phyloP scores from a whole-genome alignment of 2,329 filamentous ascomycete genomes.

The Epichloe bromicola region DNA sequence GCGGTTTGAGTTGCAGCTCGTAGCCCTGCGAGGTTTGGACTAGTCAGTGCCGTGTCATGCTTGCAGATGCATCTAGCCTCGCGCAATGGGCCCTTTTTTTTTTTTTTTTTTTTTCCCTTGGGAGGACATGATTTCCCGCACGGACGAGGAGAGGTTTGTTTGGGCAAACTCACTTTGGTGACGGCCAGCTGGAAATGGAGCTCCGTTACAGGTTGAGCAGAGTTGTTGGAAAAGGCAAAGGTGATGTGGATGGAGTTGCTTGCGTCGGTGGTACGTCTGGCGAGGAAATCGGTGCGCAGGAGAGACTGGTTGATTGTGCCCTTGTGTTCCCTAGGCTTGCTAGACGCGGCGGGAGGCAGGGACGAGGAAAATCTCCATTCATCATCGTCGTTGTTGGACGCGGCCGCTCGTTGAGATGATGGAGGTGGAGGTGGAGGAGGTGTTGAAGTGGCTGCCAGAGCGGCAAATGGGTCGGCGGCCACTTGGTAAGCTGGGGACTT shows the following conservation, averaged over 20 bases:
- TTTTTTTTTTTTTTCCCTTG: too few species aligned
- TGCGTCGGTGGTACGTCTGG: conserved; percentile 43
- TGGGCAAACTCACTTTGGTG: conserved; percentile 53
- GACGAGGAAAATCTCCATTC: conserved; percentile 92
- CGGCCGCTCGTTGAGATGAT: conserved; percentile 13
- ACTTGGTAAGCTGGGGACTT: conserved; percentile 27
- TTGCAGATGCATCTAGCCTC: too few species aligned
- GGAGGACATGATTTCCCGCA: too few species aligned
- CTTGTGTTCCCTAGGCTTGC: conserved; percentile 47
- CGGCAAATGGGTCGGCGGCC: conserved; percentile 39
- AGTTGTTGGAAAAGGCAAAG: conserved; percentile 76
- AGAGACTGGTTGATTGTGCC: conserved; percentile 55
- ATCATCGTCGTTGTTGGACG: conserved; percentile 62
- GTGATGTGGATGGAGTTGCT: conserved; percentile 52
- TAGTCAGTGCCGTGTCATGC: not conserved
- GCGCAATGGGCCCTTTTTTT: too few species aligned
- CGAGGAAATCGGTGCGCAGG: conserved; percentile 61
- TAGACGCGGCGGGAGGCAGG: conserved; percentile 46
- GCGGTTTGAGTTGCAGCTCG: conserved; percentile 69
- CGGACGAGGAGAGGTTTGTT: too few species aligned
- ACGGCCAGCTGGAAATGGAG: conserved; percentile 88
- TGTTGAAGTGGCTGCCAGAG: conserved; percentile 24
- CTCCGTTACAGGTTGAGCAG: conserved; percentile 56
- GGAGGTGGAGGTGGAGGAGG: conserved; percentile 13
- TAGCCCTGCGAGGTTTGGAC: conserved; percentile 45